Evolutionary conservation across 2,329 filamentous ascomycete genomes (phyloP).

Genomic region (Lachnellula subtilissima): DNA sequence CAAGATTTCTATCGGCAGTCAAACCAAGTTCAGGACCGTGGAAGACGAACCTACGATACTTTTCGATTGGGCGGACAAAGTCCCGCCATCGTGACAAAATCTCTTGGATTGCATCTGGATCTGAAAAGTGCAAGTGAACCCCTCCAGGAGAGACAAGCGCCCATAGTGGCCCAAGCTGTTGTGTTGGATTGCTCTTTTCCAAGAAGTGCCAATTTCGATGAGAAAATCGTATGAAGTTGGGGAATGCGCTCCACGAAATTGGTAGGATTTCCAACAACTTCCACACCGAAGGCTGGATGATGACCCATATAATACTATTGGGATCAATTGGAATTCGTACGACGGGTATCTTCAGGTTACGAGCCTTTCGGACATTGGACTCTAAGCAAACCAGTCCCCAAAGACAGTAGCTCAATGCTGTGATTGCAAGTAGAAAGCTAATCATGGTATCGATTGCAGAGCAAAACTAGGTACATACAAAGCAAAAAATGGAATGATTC

Average conservation of each 20-base stretch:
- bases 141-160: background rate
- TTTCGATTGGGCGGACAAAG: background rate
- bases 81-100: background rate
- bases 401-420: background rate
- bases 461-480: background rate
- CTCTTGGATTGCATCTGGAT: background rate
- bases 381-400: background rate
- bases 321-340: background rate
- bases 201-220: background rate
- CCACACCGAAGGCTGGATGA: background rate
- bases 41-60: background rate
- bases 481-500: background rate
- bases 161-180: background rate
- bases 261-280: background rate
- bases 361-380: background rate
- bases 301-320: background rate
- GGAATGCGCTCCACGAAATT: background rate
- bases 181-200: background rate
- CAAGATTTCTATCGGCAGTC: background rate
- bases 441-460: background rate
- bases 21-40: background rate
- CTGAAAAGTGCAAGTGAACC: background rate
- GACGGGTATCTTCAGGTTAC: background rate
- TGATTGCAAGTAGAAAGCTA: background rate
- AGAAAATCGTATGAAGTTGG: background rate